A percentile compares a stretch with the other conserved stretches of the same genome.
These are phyloP conservation scores for Gastrodia elata DNA, from an alignment of 106 monocot genomes.

Conservation along the genomic window DNA sequence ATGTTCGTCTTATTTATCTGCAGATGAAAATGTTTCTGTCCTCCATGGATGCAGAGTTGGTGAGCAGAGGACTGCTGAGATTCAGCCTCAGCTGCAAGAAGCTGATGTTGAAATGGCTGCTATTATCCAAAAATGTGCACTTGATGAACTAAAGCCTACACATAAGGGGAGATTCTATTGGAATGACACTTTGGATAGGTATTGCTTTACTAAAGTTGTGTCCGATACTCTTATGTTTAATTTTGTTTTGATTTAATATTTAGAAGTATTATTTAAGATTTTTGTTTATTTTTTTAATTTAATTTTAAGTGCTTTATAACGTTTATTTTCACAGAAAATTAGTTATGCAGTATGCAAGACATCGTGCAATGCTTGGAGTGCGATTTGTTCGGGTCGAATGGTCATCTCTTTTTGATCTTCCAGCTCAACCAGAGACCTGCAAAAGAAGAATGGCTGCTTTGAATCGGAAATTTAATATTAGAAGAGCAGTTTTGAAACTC, in stretches of 20 bases:
- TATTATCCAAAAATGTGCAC: slow-evolving; percentile 30
- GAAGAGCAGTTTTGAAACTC: slow-evolving; percentile 46
- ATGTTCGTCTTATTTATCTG: not conserved
- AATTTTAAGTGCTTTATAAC: not conserved
- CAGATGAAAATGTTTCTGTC: slow-evolving; percentile 12
- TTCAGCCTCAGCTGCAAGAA: slow-evolving; percentile 14
- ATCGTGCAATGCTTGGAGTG: slow-evolving; percentile 52
- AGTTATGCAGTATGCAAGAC: slow-evolving; percentile 62
- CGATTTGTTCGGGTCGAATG: slow-evolving; percentile 68
- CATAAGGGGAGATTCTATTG: slow-evolving; percentile 44
- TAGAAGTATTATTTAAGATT: not conserved
- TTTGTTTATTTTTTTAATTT: not conserved
- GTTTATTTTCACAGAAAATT: slow-evolving; percentile 44
- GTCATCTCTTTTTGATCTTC: slow-evolving; percentile 65
- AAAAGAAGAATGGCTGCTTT: slow-evolving; percentile 59
- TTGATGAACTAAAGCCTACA: slow-evolving; percentile 25
- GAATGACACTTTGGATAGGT: slow-evolving; percentile 80
- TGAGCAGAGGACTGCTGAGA: not conserved
- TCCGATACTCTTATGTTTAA: not conserved
- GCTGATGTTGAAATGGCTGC: slow-evolving; percentile 20
- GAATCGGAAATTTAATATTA: slow-evolving; percentile 28
- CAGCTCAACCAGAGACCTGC: slow-evolving; percentile 52
- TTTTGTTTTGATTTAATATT: not conserved
- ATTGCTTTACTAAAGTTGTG: not conserved
- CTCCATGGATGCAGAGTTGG: slow-evolving; percentile 5